Base-by-base conservation (phyloP, 192 early-diverging fungal genomes). In the Coemansia guatemalensis region DNA sequence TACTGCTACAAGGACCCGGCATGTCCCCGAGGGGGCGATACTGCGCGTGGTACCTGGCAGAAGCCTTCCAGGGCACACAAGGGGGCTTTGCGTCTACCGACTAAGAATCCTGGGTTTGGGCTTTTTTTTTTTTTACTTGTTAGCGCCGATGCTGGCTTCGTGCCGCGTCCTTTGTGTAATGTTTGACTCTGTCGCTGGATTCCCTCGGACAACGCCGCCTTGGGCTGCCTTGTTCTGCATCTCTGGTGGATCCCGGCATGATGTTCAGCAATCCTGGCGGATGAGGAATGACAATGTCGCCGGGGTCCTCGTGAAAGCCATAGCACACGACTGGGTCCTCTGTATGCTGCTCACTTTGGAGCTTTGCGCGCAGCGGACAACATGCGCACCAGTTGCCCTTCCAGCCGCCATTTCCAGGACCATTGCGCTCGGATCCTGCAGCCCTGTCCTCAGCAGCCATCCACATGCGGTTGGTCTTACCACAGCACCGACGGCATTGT, bases 251-350 rank as follows among this genome's bases (percentile, higher is more conserved):
- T 44, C 67, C 64, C 5, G 67, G 56, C 59, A 79, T 58, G 21
- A 66, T 53, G 11, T 54, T 50, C 35, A 64, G 55, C 27, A 79
- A 55, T n/a, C 48, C 52, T 29, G 76, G 76, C 56, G 76, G 76
- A 58, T 79, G 76, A 14, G 76, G 76, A 8, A 79, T 73, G 29
- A 69, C 54, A 48, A 79, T 79, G 57, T 79, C 76, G 4, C 67
- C 72, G 23, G 71, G 64, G 54, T 79, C 76, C 3, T 72, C 67
- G 22, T 72, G 62, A 12, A 73, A 69, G 7, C 69, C 76, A 47
- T 79, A 79, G 67, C 76, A 73, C 64, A 58, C 57, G 11, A 62
- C 30, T 23, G 60, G 54, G 3, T 48, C 56, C 32, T 48, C 49
- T 8, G 35, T 35, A 17, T 55, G 22, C 25, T 35, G 44, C 25